These are phyloP conservation scores for Elongisporangium undulatum DNA, from an alignment of 352 stramenopile species.

Conservation along the genomic window DNA sequence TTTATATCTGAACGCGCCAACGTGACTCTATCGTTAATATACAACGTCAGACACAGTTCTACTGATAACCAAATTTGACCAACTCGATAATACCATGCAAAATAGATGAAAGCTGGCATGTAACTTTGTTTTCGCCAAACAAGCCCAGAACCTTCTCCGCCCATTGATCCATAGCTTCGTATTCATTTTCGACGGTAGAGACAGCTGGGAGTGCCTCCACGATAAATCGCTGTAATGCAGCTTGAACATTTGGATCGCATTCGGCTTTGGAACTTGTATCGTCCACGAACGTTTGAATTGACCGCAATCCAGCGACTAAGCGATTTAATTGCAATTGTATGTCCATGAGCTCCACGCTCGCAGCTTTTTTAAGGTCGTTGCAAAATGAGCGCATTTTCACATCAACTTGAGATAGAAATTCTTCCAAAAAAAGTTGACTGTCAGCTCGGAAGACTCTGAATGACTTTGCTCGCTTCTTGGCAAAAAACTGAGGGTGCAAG, in stretches of 20 bases:
- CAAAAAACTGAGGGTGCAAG: constrained; percentile 38
- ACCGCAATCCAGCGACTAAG: constrained; percentile 34
- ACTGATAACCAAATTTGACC: constrained; percentile 10
- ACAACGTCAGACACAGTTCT: not conserved
- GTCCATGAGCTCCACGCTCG: constrained; percentile 49
- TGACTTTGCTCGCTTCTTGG: constrained; percentile 21
- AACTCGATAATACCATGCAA: constrained; percentile 16
- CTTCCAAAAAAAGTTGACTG: constrained; percentile 24
- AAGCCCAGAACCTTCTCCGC: constrained; percentile 54
- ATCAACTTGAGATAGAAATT: constrained; percentile 34
- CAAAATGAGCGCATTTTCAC: constrained; percentile 56
- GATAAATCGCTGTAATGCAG: constrained; percentile 36
- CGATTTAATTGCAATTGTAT: constrained; percentile 63
- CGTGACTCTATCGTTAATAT: not conserved
- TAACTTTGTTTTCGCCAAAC: constrained; percentile 68
- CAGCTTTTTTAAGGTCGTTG: constrained; percentile 47
- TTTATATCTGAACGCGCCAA: not conserved
- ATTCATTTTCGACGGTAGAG: constrained; percentile 51
- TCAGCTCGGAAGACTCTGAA: constrained; percentile 27
- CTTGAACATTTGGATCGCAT: not conserved
- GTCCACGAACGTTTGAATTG: constrained; percentile 47
- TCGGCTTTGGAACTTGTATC: constrained; percentile 9
- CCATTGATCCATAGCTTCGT: constrained; percentile 55
- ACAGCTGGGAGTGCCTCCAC: constrained; percentile 26
- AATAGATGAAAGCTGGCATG: constrained; percentile 51